Evolutionary conservation across 202 grass and related monocot genomes (phyloP).

Genomic region (Musa balbisiana): DNA sequence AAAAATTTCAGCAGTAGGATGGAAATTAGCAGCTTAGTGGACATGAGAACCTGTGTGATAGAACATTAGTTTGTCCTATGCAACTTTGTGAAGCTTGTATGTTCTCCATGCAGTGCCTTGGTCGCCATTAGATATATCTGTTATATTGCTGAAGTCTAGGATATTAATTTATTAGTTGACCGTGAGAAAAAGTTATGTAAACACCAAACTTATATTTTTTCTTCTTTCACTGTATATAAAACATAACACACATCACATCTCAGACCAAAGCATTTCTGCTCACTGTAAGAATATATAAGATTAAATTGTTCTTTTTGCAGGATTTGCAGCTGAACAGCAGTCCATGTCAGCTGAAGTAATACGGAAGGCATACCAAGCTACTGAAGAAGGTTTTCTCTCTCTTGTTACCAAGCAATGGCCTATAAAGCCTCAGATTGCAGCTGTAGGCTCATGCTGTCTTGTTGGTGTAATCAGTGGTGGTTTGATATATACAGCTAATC

Average conservation of each 20-base stretch:
- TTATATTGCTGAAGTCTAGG: not conserved
- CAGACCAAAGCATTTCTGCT: not conserved
- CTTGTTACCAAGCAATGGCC: slow-evolving; percentile 76
- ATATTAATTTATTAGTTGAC: not conserved
- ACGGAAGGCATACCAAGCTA: slow-evolving; percentile 86
- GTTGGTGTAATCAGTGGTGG: slow-evolving; percentile 73
- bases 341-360: slow-evolving; percentile 74
- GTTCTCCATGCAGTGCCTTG: not conserved
- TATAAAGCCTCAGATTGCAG: slow-evolving; percentile 76
- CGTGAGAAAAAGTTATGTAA: not conserved
- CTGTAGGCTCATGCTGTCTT: slow-evolving; percentile 85
- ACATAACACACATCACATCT: not conserved
- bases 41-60: not conserved
- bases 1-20: not conserved
- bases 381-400: slow-evolving; percentile 88
- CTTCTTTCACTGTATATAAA: not conserved
- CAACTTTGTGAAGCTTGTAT: not conserved
- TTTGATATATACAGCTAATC: slow-evolving; percentile 72
- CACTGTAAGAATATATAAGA: not conserved
- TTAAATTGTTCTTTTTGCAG: slow-evolving; percentile 27
- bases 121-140: not conserved
- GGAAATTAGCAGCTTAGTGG: not conserved
- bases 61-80: not conserved
- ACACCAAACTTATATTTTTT: not conserved
- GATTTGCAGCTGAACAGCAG: slow-evolving; percentile 72